phyloP scores from a whole-genome alignment of 352 stramenopile species.

The Pythium brassicae region DNA sequence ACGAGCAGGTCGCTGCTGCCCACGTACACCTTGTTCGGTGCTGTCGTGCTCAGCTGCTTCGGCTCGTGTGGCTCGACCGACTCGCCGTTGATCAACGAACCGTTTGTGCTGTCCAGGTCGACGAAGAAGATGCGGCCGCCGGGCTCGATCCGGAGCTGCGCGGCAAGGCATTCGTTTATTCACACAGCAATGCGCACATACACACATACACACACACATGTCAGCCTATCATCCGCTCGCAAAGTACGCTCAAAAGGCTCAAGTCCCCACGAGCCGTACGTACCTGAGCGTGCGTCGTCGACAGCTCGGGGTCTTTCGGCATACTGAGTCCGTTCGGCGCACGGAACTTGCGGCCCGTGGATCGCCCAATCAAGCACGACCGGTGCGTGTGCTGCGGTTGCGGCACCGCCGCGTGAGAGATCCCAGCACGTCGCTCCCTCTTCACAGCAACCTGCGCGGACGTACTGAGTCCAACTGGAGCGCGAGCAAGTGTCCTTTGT shows the following conservation, averaged over 20 bases:
- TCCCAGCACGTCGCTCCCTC: not conserved
- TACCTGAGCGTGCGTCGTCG: constrained; percentile 79
- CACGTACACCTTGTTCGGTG: constrained; percentile 47
- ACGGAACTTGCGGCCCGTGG: constrained; percentile 77
- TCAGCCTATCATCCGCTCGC: not conserved
- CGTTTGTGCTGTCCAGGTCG: constrained; percentile 82
- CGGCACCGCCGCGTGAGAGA: not conserved
- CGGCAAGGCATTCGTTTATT: too few relatives aligned
- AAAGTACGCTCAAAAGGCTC: not conserved
- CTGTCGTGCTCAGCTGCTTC: constrained; percentile 30
- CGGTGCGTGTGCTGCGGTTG: constrained; percentile 32
- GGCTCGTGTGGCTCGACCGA: constrained; percentile 44
- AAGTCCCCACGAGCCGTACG: not conserved
- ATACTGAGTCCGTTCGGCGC: constrained; percentile 66
- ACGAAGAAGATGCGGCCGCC: constrained; percentile 60
- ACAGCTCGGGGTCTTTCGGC: constrained; percentile 75
- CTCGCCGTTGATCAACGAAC: constrained; percentile 59
- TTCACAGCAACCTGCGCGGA: not conserved
- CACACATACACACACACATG: not conserved
- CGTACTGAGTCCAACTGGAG: constrained; percentile 56
- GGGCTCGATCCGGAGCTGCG: constrained; percentile 59
- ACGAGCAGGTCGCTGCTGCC: constrained; percentile 53
- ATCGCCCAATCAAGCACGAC: constrained; percentile 69
- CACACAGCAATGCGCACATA: too few relatives aligned
- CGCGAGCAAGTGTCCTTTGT: constrained; percentile 53